Base-by-base conservation (phyloP, 1,284 basidiomycete species). In the Blastosporella zonata region DNA sequence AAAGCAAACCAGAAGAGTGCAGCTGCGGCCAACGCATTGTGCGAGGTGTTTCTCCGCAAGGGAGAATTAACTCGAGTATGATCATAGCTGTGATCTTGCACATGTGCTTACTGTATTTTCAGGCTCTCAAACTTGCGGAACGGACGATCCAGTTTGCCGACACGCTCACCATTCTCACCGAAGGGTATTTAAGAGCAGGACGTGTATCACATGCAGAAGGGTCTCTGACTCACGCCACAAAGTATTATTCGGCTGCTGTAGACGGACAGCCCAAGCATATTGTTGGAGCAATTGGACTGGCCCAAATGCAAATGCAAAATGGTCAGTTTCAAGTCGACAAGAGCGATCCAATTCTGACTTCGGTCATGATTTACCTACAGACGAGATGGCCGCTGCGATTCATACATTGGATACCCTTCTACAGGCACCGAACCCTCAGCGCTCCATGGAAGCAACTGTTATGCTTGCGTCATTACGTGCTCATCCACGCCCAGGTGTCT, bases 71-170 rank as follows among this genome's bases (percentile, higher is more conserved):
- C 75, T 53, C 72, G 75, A 51, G 84, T 79, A 58, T 48, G 42
- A 43, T 27, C 3, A 27, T 20, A 18, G 12, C 10, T 46, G 27
- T 38, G 23, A 15, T 48, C 22, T 22, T 28, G 5, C 38, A 33
- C 15, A 36, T 17, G 21, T 23, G 20, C 17, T 56, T 41, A 35
- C 28, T 47, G 29, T 43, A 9, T 22, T 40, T 31, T 49, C 45
- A 93, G 82, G 90, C 92, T 0, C 68, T 93, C 46, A 97, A 97
- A 71, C 74, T 97, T 13, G 93, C 93, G 3, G 95, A 97, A 62
- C 81, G 93, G 43, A 90, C 93, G 0, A 83, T 97, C 29, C 93
- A 97, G 64, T 96, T 89, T 61, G 87, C 93, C 0, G 93, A 97
- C 58, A 92, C 91, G 0, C 75, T 90, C 44, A 80, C 88, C 0